Conservation (phyloP, 1,284 basidiomycete species). For the Microbotryum intermedium region DNA sequence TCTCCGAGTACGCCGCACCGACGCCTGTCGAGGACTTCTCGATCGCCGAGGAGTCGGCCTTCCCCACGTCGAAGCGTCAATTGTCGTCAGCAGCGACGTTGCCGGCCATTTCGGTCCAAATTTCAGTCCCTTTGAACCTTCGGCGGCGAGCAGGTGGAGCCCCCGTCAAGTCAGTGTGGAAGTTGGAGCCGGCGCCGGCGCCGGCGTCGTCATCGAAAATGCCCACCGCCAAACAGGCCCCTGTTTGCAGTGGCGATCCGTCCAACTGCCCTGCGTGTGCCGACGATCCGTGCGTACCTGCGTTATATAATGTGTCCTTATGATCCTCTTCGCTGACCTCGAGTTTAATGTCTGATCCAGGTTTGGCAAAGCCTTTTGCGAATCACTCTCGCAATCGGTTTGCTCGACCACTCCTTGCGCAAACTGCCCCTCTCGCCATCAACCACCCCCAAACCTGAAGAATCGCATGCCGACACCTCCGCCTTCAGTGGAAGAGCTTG, state of each 20-base stretch:
- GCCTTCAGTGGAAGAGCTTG: constrained; percentile 3
- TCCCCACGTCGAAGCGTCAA: not conserved
- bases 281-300: constrained; percentile 29
- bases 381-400: constrained; percentile 24
- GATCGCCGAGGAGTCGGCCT: constrained; percentile 5
- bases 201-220: not conserved
- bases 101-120: constrained; percentile 6
- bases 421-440: constrained; percentile 19
- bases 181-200: constrained; percentile 9
- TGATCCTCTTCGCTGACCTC: constrained; percentile 1
- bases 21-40: not conserved
- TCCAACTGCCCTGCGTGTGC: constrained; percentile 33
- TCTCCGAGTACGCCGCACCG: constrained; percentile 17
- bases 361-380: constrained; percentile 30
- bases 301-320: too few relatives aligned
- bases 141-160: not conserved
- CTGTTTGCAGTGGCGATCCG: constrained; percentile 31
- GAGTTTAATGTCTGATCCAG: constrained; percentile 2
- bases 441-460: not conserved
- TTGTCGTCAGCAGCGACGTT: not conserved
- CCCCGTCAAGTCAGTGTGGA: constrained; percentile 18
- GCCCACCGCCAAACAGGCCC: constrained; percentile 3
- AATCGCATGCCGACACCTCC: constrained; percentile 11
- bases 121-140: not conserved
- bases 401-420: constrained; percentile 25